Percentiles rank a stretch among this genome's conserved stretches.
phyloP scores from a whole-genome alignment of 495 filamentous ascomycete species.

The Usnea hakonensis region DNA sequence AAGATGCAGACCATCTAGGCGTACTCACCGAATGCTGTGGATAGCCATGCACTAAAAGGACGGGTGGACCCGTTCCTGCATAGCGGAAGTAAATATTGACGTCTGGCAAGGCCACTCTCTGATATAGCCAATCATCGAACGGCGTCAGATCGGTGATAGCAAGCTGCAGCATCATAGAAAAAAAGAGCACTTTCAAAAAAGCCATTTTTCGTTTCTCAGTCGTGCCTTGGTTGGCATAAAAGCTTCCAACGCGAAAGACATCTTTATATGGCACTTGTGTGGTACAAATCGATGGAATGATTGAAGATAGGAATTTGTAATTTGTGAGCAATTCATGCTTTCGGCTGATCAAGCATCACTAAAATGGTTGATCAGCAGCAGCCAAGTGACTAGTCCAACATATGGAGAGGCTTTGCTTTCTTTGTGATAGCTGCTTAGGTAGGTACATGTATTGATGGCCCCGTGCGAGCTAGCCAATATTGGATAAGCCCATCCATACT shows the following conservation, averaged over 20 bases:
- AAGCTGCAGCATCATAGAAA: neutral
- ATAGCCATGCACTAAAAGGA: slow-evolving; percentile 34
- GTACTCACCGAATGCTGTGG: slow-evolving; percentile 15
- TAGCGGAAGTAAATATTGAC: slow-evolving; percentile 30
- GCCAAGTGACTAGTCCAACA: too few relatives aligned
- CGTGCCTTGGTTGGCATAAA: neutral
- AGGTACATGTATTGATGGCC: too few relatives aligned
- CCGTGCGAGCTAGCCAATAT: too few relatives aligned
- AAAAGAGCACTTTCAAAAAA: neutral
- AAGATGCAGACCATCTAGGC: neutral
- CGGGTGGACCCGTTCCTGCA: slow-evolving; percentile 27
- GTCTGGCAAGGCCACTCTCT: neutral
- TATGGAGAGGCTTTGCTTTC: too few relatives aligned
- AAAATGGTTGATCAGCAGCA: too few relatives aligned
- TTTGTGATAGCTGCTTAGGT: too few relatives aligned
- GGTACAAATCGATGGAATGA: too few relatives aligned
- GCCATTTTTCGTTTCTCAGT: neutral
- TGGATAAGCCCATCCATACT: too few relatives aligned
- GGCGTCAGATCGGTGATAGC: neutral
- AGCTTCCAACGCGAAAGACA: neutral
- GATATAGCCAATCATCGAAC: neutral
- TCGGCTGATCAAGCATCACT: too few relatives aligned
- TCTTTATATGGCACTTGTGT: too few relatives aligned
- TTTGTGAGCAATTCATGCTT: too few relatives aligned
- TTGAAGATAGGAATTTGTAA: too few relatives aligned